phyloP scores from a whole-genome alignment of 2,329 filamentous ascomycete species.

The Fonsecaea multimorphosa region DNA sequence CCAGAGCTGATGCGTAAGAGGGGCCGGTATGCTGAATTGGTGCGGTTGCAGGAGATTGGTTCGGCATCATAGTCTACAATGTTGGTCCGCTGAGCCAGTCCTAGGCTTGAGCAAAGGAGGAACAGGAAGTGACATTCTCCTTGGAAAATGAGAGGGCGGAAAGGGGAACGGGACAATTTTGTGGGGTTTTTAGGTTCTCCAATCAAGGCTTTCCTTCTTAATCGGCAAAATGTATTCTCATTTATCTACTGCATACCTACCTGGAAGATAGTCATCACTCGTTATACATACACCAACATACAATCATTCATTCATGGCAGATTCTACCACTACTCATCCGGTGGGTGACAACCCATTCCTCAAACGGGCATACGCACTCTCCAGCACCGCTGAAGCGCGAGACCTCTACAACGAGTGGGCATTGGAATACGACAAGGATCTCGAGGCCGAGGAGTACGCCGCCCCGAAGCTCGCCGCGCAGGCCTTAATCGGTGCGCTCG shows the following conservation, averaged over 20 bases:
- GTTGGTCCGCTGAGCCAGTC: too few species aligned
- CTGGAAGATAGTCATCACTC: too few species aligned
- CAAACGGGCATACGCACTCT: conserved; percentile 48
- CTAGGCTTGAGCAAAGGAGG: too few species aligned
- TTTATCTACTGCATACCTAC: too few species aligned
- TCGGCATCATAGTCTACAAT: background rate
- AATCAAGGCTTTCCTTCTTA: too few species aligned
- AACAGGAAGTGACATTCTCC: too few species aligned
- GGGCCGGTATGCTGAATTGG: conserved; percentile 61
- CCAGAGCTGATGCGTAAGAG: conserved; percentile 59
- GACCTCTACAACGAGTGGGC: conserved; percentile 56
- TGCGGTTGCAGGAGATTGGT: conserved; percentile 7
- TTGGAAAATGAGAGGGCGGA: too few species aligned
- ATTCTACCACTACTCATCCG: background rate
- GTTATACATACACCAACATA: too few species aligned
- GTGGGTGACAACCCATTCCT: conserved; percentile 41
- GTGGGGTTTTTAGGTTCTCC: too few species aligned
- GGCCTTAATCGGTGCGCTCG: conserved; percentile 35
- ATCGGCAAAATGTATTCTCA: too few species aligned
- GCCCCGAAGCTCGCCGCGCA: conserved; percentile 50
- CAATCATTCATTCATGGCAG: background rate
- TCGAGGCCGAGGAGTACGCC: conserved; percentile 50
- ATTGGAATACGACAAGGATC: conserved; percentile 51
- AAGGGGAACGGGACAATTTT: too few species aligned
- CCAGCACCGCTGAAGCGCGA: conserved; percentile 47